A percentile compares a stretch with the other conserved stretches of the same genome.
phyloP scores from a whole-genome alignment of 805 yeast genomes.

The Lachancea thermotolerans region DNA sequence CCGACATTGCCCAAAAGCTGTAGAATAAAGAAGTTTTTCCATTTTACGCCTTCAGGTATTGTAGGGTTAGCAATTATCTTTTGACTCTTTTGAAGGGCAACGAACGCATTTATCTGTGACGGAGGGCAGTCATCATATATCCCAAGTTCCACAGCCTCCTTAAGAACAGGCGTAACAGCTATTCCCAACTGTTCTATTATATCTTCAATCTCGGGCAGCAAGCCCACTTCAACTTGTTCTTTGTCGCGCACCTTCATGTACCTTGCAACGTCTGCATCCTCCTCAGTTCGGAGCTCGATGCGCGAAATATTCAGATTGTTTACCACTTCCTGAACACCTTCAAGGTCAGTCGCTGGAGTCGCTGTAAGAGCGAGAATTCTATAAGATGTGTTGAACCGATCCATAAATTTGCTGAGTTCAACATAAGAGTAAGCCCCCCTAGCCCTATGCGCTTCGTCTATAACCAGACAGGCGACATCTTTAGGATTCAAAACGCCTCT shows the following conservation, averaged over 20 bases:
- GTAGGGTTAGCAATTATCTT: conserved; percentile 46
- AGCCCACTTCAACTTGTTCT: conserved; percentile 50
- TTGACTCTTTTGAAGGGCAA: conserved; percentile 62
- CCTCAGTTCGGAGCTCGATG: conserved; percentile 82
- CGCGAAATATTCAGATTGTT: conserved; percentile 64
- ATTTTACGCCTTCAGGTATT: conserved; percentile 62
- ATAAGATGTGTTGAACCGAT: conserved; percentile 56
- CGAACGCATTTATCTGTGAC: conserved; percentile 57
- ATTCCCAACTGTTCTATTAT: conserved; percentile 48
- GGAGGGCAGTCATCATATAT: conserved; percentile 66
- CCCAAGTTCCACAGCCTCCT: conserved; percentile 55
- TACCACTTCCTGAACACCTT: conserved; percentile 81
- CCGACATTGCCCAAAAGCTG: conserved; percentile 66
- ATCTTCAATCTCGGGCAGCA: conserved; percentile 48
- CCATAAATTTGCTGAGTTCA: conserved; percentile 64
- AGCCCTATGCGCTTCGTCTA: conserved; percentile 96
- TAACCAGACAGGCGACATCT: conserved; percentile 63
- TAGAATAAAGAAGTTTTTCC: conserved; percentile 60
- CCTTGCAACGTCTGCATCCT: conserved; percentile 67
- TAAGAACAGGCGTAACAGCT: conserved; percentile 62
- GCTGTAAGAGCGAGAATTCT: conserved; percentile 88
- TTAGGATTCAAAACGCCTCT: conserved; percentile 73
- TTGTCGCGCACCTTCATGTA: conserved; percentile 67
- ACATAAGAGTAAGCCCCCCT: conserved; percentile 86
- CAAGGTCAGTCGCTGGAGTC: conserved; percentile 86